phyloP scores from a whole-genome alignment of 257 asterid species.

The Fraxinus excelsior region DNA sequence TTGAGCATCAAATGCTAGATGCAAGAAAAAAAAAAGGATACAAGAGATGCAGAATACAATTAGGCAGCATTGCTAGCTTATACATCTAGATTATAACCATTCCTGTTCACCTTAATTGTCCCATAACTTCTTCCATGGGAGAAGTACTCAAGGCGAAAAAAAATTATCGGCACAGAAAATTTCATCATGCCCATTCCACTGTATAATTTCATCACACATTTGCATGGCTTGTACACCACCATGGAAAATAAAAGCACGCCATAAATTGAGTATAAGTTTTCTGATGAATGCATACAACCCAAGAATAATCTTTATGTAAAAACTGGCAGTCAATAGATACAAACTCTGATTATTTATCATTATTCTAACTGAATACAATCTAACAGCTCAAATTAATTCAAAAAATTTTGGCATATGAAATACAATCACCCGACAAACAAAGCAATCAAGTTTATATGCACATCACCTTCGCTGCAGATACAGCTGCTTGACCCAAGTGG shows the following conservation, averaged over 20 bases:
- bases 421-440: constrained; percentile 22
- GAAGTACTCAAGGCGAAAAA: neutral
- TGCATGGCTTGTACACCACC: neutral
- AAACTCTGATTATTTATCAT: neutral
- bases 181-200: neutral
- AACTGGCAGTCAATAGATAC: constrained; percentile 4
- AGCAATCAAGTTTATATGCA: constrained; percentile 16
- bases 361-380: neutral
- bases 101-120: neutral
- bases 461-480: constrained; percentile 96
- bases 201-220: neutral
- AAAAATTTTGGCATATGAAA: neutral
- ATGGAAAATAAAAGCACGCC: neutral
- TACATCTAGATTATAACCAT: neutral
- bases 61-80: neutral
- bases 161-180: neutral
- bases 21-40: neutral
- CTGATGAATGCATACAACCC: neutral
- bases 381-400: neutral
- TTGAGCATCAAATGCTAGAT: constrained; percentile 1
- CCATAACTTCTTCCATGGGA: neutral
- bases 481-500: constrained; percentile 95
- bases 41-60: neutral
- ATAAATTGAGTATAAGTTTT: neutral
- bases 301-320: neutral